Conservation (phyloP, 345 rosid species). For the Excoecaria agallocha region DNA sequence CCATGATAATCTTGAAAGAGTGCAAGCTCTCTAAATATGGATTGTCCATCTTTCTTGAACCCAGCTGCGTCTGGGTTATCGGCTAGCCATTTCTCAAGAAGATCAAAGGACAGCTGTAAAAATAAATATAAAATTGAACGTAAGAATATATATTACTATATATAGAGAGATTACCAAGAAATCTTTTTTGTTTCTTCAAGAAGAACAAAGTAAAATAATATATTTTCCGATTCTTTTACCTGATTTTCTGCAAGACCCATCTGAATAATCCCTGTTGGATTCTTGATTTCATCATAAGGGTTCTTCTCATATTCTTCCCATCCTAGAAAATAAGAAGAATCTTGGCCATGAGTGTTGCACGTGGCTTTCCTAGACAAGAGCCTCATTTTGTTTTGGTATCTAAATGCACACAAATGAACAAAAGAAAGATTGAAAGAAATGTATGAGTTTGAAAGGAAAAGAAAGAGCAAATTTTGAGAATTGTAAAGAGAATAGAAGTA, state of each 20-base stretch:
- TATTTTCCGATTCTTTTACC: constrained; percentile 27
- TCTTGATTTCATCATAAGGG: constrained; percentile 59
- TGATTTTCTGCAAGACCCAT: constrained; percentile 91
- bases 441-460: not conserved
- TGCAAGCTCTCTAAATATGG: constrained; percentile 74
- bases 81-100: constrained; percentile 66
- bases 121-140: not conserved
- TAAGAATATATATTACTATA: not conserved
- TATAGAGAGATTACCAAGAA: no score
- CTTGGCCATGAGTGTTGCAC: constrained; percentile 71
- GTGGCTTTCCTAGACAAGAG: constrained; percentile 61
- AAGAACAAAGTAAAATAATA: no score
- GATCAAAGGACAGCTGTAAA: constrained; percentile 67
- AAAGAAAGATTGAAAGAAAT: not conserved
- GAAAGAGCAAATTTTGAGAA: not conserved
- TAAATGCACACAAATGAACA: not conserved
- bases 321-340: constrained; percentile 78
- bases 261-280: constrained; percentile 71
- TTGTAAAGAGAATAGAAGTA: not conserved
- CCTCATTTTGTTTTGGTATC: constrained; percentile 37
- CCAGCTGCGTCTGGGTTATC: constrained; percentile 62
- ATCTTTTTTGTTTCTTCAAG: no score
- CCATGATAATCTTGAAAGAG: constrained; percentile 88
- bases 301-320: constrained; percentile 83
- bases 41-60: constrained; percentile 57